Percentiles rank a stretch among this genome's conserved stretches.
Evolutionary conservation across 192 early-diverging fungal genomes (phyloP).

Genomic region (Backusella australiensis): DNA sequence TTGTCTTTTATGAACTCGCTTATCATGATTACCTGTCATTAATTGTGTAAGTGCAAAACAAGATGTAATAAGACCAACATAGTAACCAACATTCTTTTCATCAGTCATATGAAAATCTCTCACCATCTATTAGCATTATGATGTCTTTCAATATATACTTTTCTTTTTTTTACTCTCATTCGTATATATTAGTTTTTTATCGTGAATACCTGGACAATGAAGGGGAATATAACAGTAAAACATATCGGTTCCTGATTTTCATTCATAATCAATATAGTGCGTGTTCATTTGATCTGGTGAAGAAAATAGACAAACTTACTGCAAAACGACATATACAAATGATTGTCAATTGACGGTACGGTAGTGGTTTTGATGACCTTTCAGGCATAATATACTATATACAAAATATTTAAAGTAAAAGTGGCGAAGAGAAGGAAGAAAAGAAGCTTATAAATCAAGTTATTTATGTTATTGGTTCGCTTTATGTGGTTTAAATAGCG

Average conservation of each 20-base stretch:
- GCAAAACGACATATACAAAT: slow-evolving; percentile 28
- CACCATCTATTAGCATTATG: slow-evolving; percentile 35
- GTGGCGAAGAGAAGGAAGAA: neutral
- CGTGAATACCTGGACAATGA: slow-evolving; percentile 22
- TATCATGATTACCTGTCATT: slow-evolving; percentile 33
- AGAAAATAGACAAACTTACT: neutral
- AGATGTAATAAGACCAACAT: slow-evolving; percentile 46
- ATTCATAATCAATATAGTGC: neutral
- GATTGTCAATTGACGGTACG: slow-evolving; percentile 17
- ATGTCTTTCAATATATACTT: neutral
- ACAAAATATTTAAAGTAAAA: neutral
- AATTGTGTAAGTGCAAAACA: slow-evolving; percentile 53
- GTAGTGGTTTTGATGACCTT: slow-evolving; percentile 5
- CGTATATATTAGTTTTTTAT: neutral
- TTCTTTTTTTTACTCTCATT: neutral
- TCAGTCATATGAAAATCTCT: slow-evolving; percentile 65
- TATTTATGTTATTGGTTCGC: neutral
- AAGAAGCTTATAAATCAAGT: neutral
- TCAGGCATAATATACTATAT: neutral
- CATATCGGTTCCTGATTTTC: slow-evolving; percentile 27
- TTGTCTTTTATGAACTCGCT: neutral
- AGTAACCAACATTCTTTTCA: slow-evolving; percentile 44
- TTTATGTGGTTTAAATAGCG: neutral
- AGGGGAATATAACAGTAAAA: slow-evolving; percentile 29
- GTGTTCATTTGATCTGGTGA: neutral